Percentiles rank a stretch among this genome's conserved stretches.
Conservation (phyloP, 768 basidiomycete species). For the Leccinellum albellum region DNA sequence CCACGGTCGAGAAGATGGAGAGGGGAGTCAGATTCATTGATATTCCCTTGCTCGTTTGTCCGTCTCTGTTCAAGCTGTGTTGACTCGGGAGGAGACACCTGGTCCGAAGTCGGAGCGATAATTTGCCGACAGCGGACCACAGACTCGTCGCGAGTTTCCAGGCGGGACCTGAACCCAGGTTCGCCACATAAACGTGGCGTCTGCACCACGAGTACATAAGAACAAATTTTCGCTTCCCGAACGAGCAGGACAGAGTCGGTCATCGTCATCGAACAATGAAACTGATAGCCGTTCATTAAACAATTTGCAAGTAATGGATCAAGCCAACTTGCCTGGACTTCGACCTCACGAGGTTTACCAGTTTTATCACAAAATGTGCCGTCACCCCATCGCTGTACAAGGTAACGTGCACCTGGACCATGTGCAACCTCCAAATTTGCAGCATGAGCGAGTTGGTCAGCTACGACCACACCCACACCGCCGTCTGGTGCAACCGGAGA, state of each 20-base stretch:
- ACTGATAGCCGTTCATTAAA: slow-evolving; percentile 42
- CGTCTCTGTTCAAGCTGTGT: slow-evolving; percentile 30
- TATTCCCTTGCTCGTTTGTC: slow-evolving; percentile 27
- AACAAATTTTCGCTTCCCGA: slow-evolving; percentile 91
- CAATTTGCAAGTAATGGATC: slow-evolving; percentile 1
- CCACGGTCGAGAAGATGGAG: slow-evolving; percentile 46
- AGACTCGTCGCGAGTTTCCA: slow-evolving; percentile 62
- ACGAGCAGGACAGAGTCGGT: slow-evolving; percentile 87
- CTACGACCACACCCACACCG: slow-evolving; percentile 61
- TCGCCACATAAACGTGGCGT: slow-evolving; percentile 92
- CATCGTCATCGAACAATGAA: slow-evolving; percentile 94
- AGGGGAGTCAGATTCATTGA: slow-evolving; percentile 56
- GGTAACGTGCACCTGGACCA: slow-evolving; percentile 80
- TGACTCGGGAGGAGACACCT: slow-evolving; percentile 22
- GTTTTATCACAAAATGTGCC: slow-evolving; percentile 95
- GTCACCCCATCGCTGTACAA: slow-evolving; percentile 87
- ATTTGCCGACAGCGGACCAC: slow-evolving; percentile 79
- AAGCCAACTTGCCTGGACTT: slow-evolving; percentile 74
- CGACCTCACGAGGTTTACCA: slow-evolving; percentile 79
- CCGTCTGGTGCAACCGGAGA: slow-evolving; percentile 59
- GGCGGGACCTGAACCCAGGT: slow-evolving; percentile 83
- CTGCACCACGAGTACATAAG: slow-evolving; percentile 90
- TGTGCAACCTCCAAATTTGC: slow-evolving; percentile 75
- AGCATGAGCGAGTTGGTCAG: slow-evolving; percentile 60
- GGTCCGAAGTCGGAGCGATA: slow-evolving; percentile 32